phyloP scores from a whole-genome alignment of 2,329 filamentous ascomycete genomes.

The Trichoderma arundinaceum region DNA sequence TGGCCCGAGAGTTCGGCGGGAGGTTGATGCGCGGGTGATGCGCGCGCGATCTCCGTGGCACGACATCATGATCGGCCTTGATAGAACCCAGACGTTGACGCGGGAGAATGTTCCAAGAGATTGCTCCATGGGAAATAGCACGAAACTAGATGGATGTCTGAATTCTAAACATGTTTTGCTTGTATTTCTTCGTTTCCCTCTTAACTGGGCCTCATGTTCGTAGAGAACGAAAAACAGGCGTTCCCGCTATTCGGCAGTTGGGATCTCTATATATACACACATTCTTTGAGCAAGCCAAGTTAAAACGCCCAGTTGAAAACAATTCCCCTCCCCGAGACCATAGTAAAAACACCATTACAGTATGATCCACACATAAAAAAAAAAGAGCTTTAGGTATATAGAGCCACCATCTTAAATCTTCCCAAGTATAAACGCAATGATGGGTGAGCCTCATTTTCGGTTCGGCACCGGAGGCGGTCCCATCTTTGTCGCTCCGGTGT shows the following conservation, averaged over 20 bases:
- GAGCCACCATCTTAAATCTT: neutral
- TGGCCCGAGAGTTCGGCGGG: too few relatives aligned
- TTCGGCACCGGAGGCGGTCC: slow-evolving; percentile 44
- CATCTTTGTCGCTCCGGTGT: slow-evolving; percentile 47
- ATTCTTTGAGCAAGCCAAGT: neutral
- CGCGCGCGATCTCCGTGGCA: neutral
- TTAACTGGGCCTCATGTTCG: too few relatives aligned
- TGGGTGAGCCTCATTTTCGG: slow-evolving; percentile 37
- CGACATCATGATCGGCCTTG: neutral
- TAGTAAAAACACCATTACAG: neutral
- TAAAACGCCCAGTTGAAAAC: slow-evolving; percentile 2
- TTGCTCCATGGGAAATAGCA: too few relatives aligned
- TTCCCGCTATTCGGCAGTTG: neutral
- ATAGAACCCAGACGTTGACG: neutral
- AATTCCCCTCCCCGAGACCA: neutral
- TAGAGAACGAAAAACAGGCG: too few relatives aligned
- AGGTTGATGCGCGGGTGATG: too few relatives aligned
- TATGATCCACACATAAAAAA: neutral
- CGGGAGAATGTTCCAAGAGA: neutral
- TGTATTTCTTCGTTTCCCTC: too few relatives aligned
- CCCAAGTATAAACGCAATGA: neutral
- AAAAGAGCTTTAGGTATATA: neutral
- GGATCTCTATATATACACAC: slow-evolving; percentile 2
- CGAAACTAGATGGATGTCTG: too few relatives aligned
- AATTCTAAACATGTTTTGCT: too few relatives aligned